Evolutionary conservation across 306 rosid genomes (phyloP).

Genomic region (Vicia sativa): DNA sequence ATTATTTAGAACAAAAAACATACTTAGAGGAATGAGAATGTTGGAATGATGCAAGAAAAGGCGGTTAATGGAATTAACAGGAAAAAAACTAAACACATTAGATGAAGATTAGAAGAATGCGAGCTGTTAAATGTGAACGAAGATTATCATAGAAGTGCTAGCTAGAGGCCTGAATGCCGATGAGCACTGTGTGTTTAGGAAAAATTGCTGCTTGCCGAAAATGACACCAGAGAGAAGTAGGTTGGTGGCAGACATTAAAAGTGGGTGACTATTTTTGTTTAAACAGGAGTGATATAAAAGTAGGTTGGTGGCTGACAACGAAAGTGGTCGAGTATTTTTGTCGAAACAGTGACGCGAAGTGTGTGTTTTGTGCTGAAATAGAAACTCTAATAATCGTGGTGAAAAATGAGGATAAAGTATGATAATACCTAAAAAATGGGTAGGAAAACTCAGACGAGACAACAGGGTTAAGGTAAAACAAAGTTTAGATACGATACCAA

Average conservation of each 20-base stretch:
- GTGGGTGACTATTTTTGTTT: too few species aligned
- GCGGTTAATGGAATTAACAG: neutral
- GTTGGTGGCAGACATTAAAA: too few species aligned
- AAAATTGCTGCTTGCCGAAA: too few species aligned
- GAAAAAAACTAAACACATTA: neutral
- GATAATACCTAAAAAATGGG: neutral
- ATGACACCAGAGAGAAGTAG: too few species aligned
- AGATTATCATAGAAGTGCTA: too few species aligned
- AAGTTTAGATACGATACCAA: neutral
- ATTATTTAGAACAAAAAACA: neutral
- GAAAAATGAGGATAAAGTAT: conserved; percentile 2
- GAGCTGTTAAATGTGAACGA: too few species aligned
- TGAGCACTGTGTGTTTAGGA: too few species aligned
- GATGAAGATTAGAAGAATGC: too few species aligned
- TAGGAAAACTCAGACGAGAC: neutral
- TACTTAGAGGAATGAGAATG: neutral
- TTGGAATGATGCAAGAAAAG: neutral
- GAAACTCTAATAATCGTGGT: neutral
- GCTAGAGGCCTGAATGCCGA: too few species aligned
- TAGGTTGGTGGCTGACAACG: too few species aligned
- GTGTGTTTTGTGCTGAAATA: neutral
- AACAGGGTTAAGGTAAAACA: neutral
- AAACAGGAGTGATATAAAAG: too few species aligned
- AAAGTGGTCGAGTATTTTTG: too few species aligned
- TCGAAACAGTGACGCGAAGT: neutral